Percentiles rank a stretch among this genome's conserved stretches.
Conservation (phyloP, 164 flowering plant genomes). For the Stephania yunnanensis region DNA sequence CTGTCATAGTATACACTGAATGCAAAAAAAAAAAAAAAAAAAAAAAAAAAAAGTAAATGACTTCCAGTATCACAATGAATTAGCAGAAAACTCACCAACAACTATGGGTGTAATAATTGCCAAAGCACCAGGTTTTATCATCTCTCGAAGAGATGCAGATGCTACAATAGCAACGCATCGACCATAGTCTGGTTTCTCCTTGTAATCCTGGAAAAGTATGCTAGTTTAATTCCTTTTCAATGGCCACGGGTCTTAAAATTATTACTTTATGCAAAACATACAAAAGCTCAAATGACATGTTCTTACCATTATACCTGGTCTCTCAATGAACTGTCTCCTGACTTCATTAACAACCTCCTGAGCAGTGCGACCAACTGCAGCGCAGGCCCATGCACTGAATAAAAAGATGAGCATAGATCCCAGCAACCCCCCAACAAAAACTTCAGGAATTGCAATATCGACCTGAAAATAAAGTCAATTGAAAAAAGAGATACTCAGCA, state of each 20-base stretch:
- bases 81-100: constrained; percentile 52
- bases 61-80: constrained; percentile 1
- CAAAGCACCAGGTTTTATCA: constrained; percentile 99
- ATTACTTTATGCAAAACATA: not conserved
- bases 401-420: constrained; percentile 98
- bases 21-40: not conserved
- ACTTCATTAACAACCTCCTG: constrained; percentile 99
- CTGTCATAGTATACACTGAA: not conserved
- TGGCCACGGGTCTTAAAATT: not conserved
- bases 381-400: constrained; percentile 99
- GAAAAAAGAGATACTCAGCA: not conserved
- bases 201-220: constrained; percentile 56
- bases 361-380: constrained; percentile 99
- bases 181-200: constrained; percentile 93
- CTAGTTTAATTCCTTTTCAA: not conserved
- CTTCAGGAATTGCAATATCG: constrained; percentile 98
- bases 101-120: constrained; percentile 83
- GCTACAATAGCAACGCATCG: constrained; percentile 99
- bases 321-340: constrained; percentile 92
- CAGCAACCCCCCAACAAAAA: constrained; percentile 88
- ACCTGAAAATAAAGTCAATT: constrained; percentile 47
- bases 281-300: not conserved
- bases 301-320: constrained; percentile 98
- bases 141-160: constrained; percentile 93
- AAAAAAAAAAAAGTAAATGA: not conserved